These are phyloP conservation scores for Aureobasidium sp. DNA, from an alignment of 2,329 filamentous ascomycete species.

Conservation along the genomic window DNA sequence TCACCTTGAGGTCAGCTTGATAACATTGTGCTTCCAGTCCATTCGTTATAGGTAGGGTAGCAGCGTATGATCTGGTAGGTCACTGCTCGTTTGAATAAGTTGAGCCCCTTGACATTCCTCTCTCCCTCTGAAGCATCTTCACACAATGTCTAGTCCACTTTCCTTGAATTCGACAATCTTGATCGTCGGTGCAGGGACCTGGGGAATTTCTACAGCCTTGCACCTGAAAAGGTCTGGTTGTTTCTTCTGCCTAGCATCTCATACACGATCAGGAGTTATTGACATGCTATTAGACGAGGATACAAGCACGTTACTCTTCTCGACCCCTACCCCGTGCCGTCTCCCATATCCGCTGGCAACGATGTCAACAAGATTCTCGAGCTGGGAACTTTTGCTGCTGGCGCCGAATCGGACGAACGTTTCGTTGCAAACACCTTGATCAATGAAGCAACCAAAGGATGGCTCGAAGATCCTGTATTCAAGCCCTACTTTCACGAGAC, in stretches of 20 bases:
- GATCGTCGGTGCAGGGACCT: constrained; percentile 43
- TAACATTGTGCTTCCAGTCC: not conserved
- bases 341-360: constrained; percentile 40
- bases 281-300: constrained; percentile 39
- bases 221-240: not conserved
- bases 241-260: too few relatives aligned
- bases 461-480: constrained; percentile 36
- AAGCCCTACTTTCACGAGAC: constrained; percentile 38
- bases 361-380: constrained; percentile 43
- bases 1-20: not conserved
- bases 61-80: not conserved
- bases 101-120: not conserved
- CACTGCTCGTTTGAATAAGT: not conserved
- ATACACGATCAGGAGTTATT: constrained; percentile 34
- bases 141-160: not conserved
- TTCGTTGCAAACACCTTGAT: constrained; percentile 26
- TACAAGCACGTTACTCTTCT: constrained; percentile 42
- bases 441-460: constrained; percentile 31
- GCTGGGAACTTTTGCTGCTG: constrained; percentile 18
- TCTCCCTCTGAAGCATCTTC: not conserved
- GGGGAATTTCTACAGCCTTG: constrained; percentile 17
- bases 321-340: constrained; percentile 39
- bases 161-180: constrained; percentile 21
- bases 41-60: not conserved
- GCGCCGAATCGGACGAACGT: constrained; percentile 23